Conservation (phyloP, 2,329 filamentous ascomycete genomes). For the Chrysosporium keratinophilum region DNA sequence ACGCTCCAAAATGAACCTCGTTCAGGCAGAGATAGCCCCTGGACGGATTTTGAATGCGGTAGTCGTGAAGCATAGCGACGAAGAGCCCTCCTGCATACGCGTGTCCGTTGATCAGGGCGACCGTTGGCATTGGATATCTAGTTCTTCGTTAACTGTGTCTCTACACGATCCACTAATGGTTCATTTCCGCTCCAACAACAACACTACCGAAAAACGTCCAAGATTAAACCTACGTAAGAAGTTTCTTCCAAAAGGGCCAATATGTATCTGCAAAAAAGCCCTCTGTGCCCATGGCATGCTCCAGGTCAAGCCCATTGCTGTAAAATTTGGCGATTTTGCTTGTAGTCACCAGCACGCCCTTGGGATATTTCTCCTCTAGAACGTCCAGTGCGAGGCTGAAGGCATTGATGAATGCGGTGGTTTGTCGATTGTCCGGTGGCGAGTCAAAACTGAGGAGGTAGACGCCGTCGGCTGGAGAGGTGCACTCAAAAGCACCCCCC, state of each 20-base stretch:
- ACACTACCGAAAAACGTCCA: not conserved
- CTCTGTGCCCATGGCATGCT: conserved; percentile 50
- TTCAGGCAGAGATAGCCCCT: conserved; percentile 70
- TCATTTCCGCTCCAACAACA: not conserved
- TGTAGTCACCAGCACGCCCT: conserved; percentile 69
- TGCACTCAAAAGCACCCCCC: conserved; percentile 13
- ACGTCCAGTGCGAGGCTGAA: conserved; percentile 64
- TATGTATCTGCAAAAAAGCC: conserved; percentile 53
- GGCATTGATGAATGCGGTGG: conserved; percentile 55
- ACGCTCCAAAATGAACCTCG: conserved; percentile 68
- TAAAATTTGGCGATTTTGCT: conserved; percentile 69
- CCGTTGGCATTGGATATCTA: conserved; percentile 67
- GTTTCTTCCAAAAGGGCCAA: conserved; percentile 54
- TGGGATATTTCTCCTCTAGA: conserved; percentile 55
- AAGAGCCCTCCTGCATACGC: conserved; percentile 75
- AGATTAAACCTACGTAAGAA: conserved; percentile 44
- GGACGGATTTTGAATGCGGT: conserved; percentile 61
- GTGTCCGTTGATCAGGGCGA: conserved; percentile 71
- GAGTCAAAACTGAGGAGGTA: conserved; percentile 65
- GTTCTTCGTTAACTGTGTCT: conserved; percentile 1
- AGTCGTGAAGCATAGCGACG: conserved; percentile 72
- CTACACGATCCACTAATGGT: not conserved
- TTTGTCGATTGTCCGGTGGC: conserved; percentile 66
- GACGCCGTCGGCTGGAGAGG: conserved; percentile 9
- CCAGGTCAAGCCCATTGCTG: conserved; percentile 70